These are phyloP conservation scores for Colletotrichum sp. DNA, from an alignment of 2,329 filamentous ascomycete species.

Conservation along the genomic window DNA sequence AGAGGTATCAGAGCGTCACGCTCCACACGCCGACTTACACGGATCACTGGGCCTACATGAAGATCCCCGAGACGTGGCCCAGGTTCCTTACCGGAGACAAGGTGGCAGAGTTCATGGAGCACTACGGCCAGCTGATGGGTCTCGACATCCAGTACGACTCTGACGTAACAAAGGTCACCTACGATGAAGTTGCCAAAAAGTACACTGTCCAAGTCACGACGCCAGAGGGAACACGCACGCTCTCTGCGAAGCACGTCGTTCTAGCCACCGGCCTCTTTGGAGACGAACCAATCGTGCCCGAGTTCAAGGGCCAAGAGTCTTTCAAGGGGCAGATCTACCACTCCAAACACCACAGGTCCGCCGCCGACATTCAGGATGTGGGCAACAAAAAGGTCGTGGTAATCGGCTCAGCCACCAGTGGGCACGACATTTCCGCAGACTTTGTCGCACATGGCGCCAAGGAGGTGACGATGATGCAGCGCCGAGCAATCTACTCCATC, in stretches of 20 bases:
- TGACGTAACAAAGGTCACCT: constrained; percentile 40
- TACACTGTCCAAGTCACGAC: constrained; percentile 41
- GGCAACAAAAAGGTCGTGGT: constrained; percentile 48
- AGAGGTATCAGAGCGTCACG: constrained; percentile 43
- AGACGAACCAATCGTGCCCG: constrained; percentile 41
- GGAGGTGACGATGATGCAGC: constrained; percentile 58
- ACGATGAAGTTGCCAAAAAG: constrained; percentile 36
- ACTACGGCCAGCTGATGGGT: constrained; percentile 52
- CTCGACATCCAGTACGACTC: constrained; percentile 50
- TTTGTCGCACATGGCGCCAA: constrained; percentile 50
- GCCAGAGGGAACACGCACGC: constrained; percentile 26
- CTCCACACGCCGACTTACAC: constrained; percentile 27
- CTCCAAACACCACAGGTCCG: constrained; percentile 45
- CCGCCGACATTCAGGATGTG: constrained; percentile 30
- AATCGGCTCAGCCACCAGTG: constrained; percentile 53
- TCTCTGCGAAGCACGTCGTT: constrained; percentile 48
- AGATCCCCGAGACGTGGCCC: constrained; percentile 28
- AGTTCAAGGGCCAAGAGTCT: constrained; percentile 39
- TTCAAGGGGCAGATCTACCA: constrained; percentile 51
- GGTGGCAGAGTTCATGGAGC: constrained; percentile 52
- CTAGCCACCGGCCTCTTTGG: constrained; percentile 51
- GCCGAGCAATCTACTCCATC: constrained; percentile 54
- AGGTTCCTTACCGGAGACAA: constrained; percentile 48
- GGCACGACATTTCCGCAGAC: constrained; percentile 56
- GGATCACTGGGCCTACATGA: constrained; percentile 28